Evolutionary conservation across 345 rosid species (phyloP).

Genomic region (Pistacia atlantica): DNA sequence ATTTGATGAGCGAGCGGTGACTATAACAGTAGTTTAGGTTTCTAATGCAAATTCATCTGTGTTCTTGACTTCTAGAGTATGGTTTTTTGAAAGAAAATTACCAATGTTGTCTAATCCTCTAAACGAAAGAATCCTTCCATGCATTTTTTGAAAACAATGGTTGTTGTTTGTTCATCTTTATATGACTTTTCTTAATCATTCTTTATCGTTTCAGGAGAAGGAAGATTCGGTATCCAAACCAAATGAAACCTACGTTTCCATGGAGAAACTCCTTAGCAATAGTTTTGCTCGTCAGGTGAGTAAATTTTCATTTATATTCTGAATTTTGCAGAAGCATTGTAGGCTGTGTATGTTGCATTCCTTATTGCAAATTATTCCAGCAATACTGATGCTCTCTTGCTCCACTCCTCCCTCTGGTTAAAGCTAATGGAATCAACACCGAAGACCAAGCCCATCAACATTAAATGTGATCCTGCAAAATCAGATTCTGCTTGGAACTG

Average conservation of each 20-base stretch:
- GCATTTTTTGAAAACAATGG: not conserved
- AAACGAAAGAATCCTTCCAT: not conserved
- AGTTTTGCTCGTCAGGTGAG: constrained; percentile 86
- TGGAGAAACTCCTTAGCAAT: constrained; percentile 71
- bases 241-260: constrained; percentile 44
- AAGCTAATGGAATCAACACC: constrained; percentile 86
- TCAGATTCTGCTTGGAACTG: constrained; percentile 89
- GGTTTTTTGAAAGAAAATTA: not conserved
- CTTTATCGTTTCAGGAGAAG: constrained; percentile 48
- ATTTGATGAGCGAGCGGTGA: not conserved
- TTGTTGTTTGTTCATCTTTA: constrained; percentile 1
- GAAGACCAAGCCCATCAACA: constrained; percentile 56
- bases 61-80: not conserved
- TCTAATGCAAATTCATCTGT: not conserved
- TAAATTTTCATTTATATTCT: constrained; percentile 8
- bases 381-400: constrained; percentile 18
- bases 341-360: constrained; percentile 4
- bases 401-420: constrained; percentile 12
- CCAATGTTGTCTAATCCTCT: not conserved
- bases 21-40: not conserved
- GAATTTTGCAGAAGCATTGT: constrained; percentile 12
- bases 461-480: constrained; percentile 83
- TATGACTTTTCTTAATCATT: not conserved
- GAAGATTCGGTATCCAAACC: constrained; percentile 33
- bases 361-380: constrained; percentile 3